Base-by-base conservation (phyloP, 2,329 filamentous ascomycete genomes). In the Diplodia scrobiculata region DNA sequence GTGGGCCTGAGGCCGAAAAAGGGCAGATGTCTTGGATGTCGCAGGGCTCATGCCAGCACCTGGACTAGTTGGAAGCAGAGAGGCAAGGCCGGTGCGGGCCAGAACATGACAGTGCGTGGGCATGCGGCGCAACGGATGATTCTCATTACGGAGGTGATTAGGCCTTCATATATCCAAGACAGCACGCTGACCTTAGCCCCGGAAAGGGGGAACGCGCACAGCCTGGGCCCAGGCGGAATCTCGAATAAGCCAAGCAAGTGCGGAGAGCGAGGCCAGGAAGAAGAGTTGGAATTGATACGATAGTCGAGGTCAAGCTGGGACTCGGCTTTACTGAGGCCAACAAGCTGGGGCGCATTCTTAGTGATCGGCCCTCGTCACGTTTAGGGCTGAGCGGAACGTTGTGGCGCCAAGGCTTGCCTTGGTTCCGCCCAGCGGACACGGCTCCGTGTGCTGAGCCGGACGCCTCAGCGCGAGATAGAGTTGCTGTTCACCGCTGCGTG, bases 161-260 rank as follows among this genome's bases (percentile, higher is more conserved):
- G 29, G 27, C 41, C n/a, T 34, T 62, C 58, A 62, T 62, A 62
- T 62, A 62, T 50, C n/a, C 45, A 34, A 62, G 58, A 62, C 58
- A 62, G 45, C 32, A 14, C 29, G 29, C 58, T 50, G 32, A 45
- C 17, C 27, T 62, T 62, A 45, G 58, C 58, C 11, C 41, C 58
- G 38, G 38, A 62, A 36, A 62, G 58, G 45, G 58, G 41, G 5
- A 60, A 32, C 17, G 34, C 34, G 34, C 34, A 36, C 48, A 11
- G 48, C 13, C 10, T 14, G n/a, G 41, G n/a, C 3, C 41, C 9
- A 45, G 41, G n/a, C 41, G 41, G 41, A 19, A 36, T 36, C 34
- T 36, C 34, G 27, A 38, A 19, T 19, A 19, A 19, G 41, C 41
- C n/a, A 45, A 19, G 17, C 14, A 19, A 9, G 41, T 19, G 41